Base-by-base conservation (phyloP, 1,284 basidiomycete species). In the Caloboletus firmus region DNA sequence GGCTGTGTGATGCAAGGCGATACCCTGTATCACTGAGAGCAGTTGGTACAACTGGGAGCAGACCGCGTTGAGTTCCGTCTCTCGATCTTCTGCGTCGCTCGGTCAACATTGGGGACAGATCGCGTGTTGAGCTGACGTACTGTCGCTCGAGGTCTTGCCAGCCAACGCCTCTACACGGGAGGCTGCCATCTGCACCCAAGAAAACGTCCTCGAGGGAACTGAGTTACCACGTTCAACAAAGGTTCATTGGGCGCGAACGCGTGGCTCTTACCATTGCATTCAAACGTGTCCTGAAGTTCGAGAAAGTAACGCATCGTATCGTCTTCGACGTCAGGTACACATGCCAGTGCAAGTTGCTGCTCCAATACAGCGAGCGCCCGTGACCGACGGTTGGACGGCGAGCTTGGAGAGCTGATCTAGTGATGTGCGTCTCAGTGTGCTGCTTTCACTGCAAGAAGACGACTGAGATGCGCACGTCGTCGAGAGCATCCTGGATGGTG, bases 21-120 rank as follows among this genome's bases (percentile, higher is more conserved):
- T 75, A 4, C 93, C 93, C 72, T 95, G 93, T 8, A 95, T 74
- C 20, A 94, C 74, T 0, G 79, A 82, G 10, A 94, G 74, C 0
- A 82, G 74, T 55, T 82, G 80, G 0, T 76, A 71, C 24, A 89
- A 65, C 52, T 86, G 83, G 0, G 74, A 70, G 5, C 79, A 71
- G 12, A 84, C 50, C 13, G 62, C 68, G 32, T 74, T 64, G 2
- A 76, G 72, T 48, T 84, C 80, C 8, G 69, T 63, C 51, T 76
- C 74, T 39, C 70, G 73, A 28, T 78, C 76, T 28, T 72, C 80
- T 79, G 46, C 45, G 44, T 43, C 52, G 34, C 50, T 40, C 4
- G 15, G 37, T 68, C 48, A 57, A 42, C 22, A 50, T 50, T 41
- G 8, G 9, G 8, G 3, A 42, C 17, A 31, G 31, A 60, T 44